Evolutionary conservation across 257 asterid genomes (phyloP).

Genomic region (Gardenia jasminoides): DNA sequence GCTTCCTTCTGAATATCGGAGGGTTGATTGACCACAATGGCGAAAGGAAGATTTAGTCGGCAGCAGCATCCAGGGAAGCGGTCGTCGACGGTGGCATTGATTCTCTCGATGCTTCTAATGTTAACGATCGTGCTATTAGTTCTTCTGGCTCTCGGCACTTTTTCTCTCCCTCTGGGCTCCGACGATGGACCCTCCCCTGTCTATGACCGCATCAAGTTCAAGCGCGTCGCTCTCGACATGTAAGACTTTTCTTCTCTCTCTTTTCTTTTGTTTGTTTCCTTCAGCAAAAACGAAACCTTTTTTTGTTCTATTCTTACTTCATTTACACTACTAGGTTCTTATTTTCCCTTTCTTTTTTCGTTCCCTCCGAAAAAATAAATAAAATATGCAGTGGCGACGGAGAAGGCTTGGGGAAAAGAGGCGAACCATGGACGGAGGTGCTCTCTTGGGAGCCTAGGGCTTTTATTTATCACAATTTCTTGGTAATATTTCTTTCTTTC

Average conservation of each 20-base stretch:
- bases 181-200: slow-evolving; percentile 36
- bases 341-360: too few relatives aligned
- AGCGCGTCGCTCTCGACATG: slow-evolving; percentile 52
- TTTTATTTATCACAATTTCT: slow-evolving; percentile 65
- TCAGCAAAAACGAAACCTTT: too few relatives aligned
- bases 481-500: slow-evolving; percentile 40
- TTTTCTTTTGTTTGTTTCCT: not conserved
- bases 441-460: slow-evolving; percentile 85
- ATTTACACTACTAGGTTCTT: too few relatives aligned
- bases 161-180: slow-evolving; percentile 68
- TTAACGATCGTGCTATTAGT: slow-evolving; percentile 65
- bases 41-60: slow-evolving; percentile 56
- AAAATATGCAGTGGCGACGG: slow-evolving; percentile 27
- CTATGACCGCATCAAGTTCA: slow-evolving; percentile 56
- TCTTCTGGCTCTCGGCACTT: slow-evolving; percentile 81
- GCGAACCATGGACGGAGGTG: slow-evolving; percentile 69
- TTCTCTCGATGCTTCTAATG: slow-evolving; percentile 70
- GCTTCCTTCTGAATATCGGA: too few relatives aligned
- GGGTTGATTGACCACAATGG: slow-evolving; percentile 34
- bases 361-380: too few relatives aligned
- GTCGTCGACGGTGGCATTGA: slow-evolving; percentile 61
- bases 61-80: slow-evolving; percentile 61
- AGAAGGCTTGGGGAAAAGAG: slow-evolving; percentile 56
- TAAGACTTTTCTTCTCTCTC: slow-evolving; percentile 20
- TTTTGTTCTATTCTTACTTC: too few relatives aligned